Percentiles rank a stretch among this genome's conserved stretches.
Evolutionary conservation across 2,329 filamentous ascomycete genomes (phyloP).

Genomic region (Arthroderma sp.): DNA sequence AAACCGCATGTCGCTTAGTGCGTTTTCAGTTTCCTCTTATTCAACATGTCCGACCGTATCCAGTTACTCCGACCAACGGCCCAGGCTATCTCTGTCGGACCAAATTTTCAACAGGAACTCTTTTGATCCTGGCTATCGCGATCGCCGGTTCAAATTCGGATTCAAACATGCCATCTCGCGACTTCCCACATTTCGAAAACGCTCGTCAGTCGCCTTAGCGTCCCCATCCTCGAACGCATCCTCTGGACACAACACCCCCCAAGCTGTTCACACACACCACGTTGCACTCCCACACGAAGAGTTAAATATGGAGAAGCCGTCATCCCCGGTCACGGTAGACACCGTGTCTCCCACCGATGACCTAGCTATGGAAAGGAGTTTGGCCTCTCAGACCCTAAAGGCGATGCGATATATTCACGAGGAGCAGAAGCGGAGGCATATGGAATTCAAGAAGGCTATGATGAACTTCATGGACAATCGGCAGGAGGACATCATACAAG

Average conservation of each 20-base stretch:
- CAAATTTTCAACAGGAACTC: slow-evolving; percentile 5
- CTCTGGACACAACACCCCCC: background rate
- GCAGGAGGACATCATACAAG: slow-evolving; percentile 20
- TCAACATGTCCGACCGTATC: slow-evolving; percentile 29
- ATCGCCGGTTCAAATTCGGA: slow-evolving; percentile 7
- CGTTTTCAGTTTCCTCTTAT: slow-evolving; percentile 25
- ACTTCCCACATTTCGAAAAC: slow-evolving; percentile 7
- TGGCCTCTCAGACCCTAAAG: slow-evolving; percentile 18
- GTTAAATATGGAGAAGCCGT: no score
- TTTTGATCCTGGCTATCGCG: slow-evolving; percentile 16
- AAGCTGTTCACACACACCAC: no score
- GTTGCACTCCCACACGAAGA: no score
- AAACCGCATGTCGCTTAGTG: slow-evolving; percentile 23
- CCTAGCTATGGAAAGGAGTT: slow-evolving; percentile 22
- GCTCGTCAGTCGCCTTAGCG: background rate
- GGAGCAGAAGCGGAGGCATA: slow-evolving; percentile 6
- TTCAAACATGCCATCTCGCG: slow-evolving; percentile 8
- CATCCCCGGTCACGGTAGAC: background rate
- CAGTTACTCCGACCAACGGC: slow-evolving; percentile 21
- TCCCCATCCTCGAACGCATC: background rate
- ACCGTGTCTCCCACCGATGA: slow-evolving; percentile 14
- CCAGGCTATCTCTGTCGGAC: slow-evolving; percentile 12
- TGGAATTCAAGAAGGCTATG: slow-evolving; percentile 20
- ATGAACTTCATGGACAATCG: slow-evolving; percentile 18
- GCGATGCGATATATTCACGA: slow-evolving; percentile 5